Evolutionary conservation across 257 asterid genomes (phyloP).

Genomic region (Fraxinus excelsior): DNA sequence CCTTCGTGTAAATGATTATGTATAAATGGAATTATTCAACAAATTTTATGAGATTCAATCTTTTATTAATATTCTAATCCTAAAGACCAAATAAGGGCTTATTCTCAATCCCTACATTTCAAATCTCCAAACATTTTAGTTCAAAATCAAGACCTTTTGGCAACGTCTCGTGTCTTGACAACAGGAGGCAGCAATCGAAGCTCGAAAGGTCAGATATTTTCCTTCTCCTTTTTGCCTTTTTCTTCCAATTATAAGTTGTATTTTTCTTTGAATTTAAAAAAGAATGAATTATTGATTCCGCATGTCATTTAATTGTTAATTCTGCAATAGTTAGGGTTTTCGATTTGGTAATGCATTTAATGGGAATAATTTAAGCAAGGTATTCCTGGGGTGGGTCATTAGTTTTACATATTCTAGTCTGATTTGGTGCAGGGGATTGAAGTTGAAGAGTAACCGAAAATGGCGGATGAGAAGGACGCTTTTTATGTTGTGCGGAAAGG

Average conservation of each 20-base stretch:
- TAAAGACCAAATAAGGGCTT: no score
- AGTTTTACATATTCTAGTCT: background rate
- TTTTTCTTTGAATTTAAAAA: background rate
- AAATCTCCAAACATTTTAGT: no score
- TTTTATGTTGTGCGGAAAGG: background rate
- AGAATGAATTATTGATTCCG: background rate
- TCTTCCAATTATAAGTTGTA: background rate
- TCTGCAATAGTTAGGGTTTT: conserved; percentile 37
- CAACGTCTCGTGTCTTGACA: background rate
- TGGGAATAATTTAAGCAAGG: background rate
- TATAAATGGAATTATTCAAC: no score
- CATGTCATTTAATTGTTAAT: conserved; percentile 8
- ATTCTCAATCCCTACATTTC: no score
- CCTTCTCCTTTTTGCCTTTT: background rate
- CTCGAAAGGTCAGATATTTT: background rate
- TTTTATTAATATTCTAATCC: no score
- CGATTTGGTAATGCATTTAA: conserved; percentile 5
- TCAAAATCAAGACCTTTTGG: no score
- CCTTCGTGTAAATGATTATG: no score
- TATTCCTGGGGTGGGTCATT: background rate
- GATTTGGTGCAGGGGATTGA: conserved; percentile 27
- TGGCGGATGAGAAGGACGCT: background rate
- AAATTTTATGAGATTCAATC: no score
- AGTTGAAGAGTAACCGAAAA: background rate
- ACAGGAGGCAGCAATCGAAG: background rate